Evolutionary conservation across 148 eudicot species (phyloP).

Genomic region (Agrostemma githago): DNA sequence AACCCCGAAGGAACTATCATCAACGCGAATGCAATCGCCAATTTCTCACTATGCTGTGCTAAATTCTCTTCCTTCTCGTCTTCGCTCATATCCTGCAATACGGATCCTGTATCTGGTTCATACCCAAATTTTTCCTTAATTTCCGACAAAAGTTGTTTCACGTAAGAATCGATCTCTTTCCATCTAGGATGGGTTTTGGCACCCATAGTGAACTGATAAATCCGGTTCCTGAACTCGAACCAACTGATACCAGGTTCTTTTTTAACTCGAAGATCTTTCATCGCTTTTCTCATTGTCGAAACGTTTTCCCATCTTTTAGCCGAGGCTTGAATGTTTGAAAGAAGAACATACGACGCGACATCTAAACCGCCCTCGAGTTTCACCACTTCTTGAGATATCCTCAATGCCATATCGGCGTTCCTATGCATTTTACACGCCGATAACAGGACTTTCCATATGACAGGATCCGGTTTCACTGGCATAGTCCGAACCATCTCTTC

Average conservation of each 20-base stretch:
- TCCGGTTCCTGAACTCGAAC: constrained; percentile 63
- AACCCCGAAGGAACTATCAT: constrained; percentile 63
- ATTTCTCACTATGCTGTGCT: constrained; percentile 69
- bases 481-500: constrained; percentile 64
- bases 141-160: constrained; percentile 54
- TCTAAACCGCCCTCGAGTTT: constrained; percentile 54
- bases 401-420: constrained; percentile 55
- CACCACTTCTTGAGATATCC: constrained; percentile 58
- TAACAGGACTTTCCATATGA: constrained; percentile 81
- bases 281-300: constrained; percentile 58
- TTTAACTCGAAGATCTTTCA: constrained; percentile 61
- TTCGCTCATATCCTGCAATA: constrained; percentile 65
- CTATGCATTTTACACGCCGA: constrained; percentile 77
- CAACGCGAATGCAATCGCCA: constrained; percentile 80
- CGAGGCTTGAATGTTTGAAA: constrained; percentile 64
- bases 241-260: constrained; percentile 88
- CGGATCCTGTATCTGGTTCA: constrained; percentile 56
- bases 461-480: constrained; percentile 61
- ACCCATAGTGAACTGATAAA: constrained; percentile 62
- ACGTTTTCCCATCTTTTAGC: constrained; percentile 65
- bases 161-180: constrained; percentile 47
- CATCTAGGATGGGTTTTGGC: constrained; percentile 60
- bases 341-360: constrained; percentile 69
- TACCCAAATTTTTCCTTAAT: constrained; percentile 62
- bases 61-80: constrained; percentile 70